These are phyloP conservation scores for Sporothrix globosa DNA, from an alignment of 2,329 filamentous ascomycete species.

Conservation along the genomic window DNA sequence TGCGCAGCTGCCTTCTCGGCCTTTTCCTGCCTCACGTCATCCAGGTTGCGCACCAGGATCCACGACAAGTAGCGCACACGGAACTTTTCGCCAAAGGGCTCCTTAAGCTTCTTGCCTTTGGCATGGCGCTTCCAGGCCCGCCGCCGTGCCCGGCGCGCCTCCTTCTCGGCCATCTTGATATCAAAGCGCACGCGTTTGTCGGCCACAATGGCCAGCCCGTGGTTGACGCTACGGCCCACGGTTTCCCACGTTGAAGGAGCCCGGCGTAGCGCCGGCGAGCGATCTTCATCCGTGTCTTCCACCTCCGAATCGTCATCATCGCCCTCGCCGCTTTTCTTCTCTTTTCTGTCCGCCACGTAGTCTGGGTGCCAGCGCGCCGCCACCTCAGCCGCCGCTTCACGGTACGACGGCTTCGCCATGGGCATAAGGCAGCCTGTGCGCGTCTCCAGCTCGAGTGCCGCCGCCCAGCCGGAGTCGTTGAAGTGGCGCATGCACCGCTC, in stretches of 20 bases:
- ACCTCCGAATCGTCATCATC: background rate
- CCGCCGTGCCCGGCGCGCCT: constrained; percentile 37
- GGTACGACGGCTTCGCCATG: constrained; percentile 23
- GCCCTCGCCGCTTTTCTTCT: background rate
- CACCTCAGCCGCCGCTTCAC: background rate
- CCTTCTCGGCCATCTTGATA: constrained; percentile 35
- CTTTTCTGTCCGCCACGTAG: background rate
- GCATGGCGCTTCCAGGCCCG: constrained; percentile 39
- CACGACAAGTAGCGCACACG: constrained; percentile 30
- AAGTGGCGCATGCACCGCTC: constrained; percentile 38
- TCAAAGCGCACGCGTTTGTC: constrained; percentile 39
- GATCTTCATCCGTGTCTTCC: background rate
- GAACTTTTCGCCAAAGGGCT: constrained; percentile 30
- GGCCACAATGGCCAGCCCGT: constrained; percentile 39
- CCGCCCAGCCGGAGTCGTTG: constrained; percentile 33
- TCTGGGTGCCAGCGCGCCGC: constrained; percentile 11
- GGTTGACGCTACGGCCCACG: constrained; percentile 11
- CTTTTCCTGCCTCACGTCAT: constrained; percentile 29
- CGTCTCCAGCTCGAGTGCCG: constrained; percentile 31
- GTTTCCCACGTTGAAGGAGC: constrained; percentile 1
- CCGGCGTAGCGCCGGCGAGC: background rate
- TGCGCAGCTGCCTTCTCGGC: constrained; percentile 14
- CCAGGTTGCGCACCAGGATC: constrained; percentile 32
- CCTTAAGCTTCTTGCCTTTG: constrained; percentile 38
- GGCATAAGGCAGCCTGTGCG: constrained; percentile 24